Base-by-base conservation (phyloP, 2,329 filamentous ascomycete species). In the Incumbomyces lentus region DNA sequence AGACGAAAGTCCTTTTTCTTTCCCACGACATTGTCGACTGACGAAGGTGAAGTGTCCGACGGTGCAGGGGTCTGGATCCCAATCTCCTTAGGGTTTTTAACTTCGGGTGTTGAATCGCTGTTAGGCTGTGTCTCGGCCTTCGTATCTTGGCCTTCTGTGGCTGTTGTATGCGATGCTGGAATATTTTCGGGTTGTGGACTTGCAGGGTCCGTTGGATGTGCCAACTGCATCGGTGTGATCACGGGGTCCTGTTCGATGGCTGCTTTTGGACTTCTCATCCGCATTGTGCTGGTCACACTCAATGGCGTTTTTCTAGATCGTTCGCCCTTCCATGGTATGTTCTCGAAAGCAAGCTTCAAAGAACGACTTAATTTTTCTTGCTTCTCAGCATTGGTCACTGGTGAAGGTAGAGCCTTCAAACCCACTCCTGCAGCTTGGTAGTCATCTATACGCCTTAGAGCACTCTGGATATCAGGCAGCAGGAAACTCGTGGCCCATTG, bases 381-480 rank as follows among this genome's bases (percentile, higher is more conserved):
- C 16, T 45, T 45, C 42, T 45, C 42, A 13, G 17, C 33, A 30
- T 37, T 22, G 2, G 42, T 37, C 7, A 45, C 34, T 16, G 42
- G 42, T 13, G 42, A 37, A 8, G 19, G 42, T n/a, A 38, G 22
- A 17, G 32, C 42, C 22, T 45, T 44, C 11, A 44, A 26, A 17
- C 31, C 33, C 6, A n/a, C 6, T 4, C 33, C 41, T 7, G 32
- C 40, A 5, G 40, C 31, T 29, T 17, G 18, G 3, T 12, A 18
- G 13, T 44, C 41, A 11, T 13, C 16, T 5, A 37, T n/a, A 17
- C 18, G 16, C 44, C 46, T 32, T 16, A 56, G 33, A n/a, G 47
- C 48, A 29, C 46, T 49, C 35, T 52, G 55, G 31, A 55, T 46
- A 40, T 49, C 43, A 2, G 53, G 53, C 5, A 55, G 41, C n/a